A percentile compares a stretch with the other conserved stretches of the same genome.
Conservation (phyloP, 2,329 filamentous ascomycete species). For the Xylariaceae sp. region DNA sequence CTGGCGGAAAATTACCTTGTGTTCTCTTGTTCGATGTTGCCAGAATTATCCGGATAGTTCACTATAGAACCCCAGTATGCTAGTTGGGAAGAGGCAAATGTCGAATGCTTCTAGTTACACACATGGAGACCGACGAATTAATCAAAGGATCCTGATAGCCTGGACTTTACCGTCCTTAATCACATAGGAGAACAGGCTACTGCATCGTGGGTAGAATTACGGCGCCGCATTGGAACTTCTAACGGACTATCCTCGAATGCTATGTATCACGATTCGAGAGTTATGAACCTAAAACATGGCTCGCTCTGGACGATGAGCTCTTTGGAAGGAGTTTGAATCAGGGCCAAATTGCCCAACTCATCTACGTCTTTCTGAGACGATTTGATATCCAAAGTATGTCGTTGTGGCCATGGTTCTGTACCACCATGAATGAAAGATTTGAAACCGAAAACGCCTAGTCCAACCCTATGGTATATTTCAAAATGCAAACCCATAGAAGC, state of each 20-base stretch:
- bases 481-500: constrained; percentile 27
- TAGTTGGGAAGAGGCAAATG: neutral
- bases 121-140: neutral
- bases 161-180: neutral
- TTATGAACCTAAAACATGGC: neutral
- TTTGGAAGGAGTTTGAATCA: neutral
- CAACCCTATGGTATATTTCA: constrained; percentile 28
- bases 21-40: neutral
- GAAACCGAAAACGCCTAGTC: constrained; percentile 32
- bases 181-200: neutral
- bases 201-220: neutral
- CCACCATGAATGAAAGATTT: constrained; percentile 16
- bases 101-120: neutral
- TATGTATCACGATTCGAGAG: neutral
- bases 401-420: constrained; percentile 25
- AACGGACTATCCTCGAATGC: neutral
- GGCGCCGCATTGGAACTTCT: neutral
- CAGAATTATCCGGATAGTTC: neutral
- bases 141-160: neutral
- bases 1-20: neutral
- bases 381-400: constrained; percentile 31
- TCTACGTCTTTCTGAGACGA: constrained; percentile 14
- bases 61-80: neutral
- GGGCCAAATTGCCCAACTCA: neutral
- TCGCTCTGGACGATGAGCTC: neutral